Percentiles rank a stretch among this genome's conserved stretches.
These are phyloP conservation scores for Coniosporium apollinis DNA, from an alignment of 495 filamentous ascomycete genomes.

Conservation along the genomic window DNA sequence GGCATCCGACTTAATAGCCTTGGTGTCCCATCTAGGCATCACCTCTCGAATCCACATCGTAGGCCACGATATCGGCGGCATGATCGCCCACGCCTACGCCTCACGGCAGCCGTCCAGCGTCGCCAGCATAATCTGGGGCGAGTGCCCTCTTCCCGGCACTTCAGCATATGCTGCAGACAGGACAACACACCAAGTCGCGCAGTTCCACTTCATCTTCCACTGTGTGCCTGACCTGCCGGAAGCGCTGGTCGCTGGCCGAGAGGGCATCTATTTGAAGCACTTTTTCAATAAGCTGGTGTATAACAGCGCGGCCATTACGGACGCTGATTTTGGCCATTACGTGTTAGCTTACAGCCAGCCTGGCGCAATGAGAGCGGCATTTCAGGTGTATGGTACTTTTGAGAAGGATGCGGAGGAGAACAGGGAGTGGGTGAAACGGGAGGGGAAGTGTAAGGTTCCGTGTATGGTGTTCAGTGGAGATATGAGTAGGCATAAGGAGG, in stretches of 20 bases:
- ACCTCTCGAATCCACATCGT: slow-evolving; percentile 28
- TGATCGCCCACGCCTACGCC: slow-evolving; percentile 21
- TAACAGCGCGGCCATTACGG: slow-evolving; percentile 23
- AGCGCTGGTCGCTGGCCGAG: slow-evolving; percentile 24
- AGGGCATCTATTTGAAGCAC: slow-evolving; percentile 29
- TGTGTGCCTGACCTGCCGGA: slow-evolving; percentile 25
- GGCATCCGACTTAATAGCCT: slow-evolving; percentile 19
- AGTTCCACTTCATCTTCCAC: slow-evolving; percentile 34
- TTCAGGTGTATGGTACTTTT: slow-evolving; percentile 28
- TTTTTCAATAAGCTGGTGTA: slow-evolving; percentile 26
- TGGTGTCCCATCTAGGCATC: slow-evolving; percentile 15
- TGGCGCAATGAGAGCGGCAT: slow-evolving; percentile 25
- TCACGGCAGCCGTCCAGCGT: slow-evolving; percentile 16
- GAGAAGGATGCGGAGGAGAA: slow-evolving; percentile 26
- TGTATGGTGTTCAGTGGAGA: slow-evolving; percentile 23
- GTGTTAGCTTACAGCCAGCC: slow-evolving; percentile 21
- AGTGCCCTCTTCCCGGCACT: slow-evolving; percentile 29
- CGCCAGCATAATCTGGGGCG: slow-evolving; percentile 27
- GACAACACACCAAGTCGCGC: slow-evolving; percentile 2
- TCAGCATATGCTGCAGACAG: slow-evolving; percentile 15
- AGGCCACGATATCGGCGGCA: slow-evolving; percentile 32
- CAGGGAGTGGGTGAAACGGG: slow-evolving; percentile 16
- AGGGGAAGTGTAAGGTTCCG: slow-evolving; percentile 27
- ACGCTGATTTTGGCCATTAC: slow-evolving; percentile 25
- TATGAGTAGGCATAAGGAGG: slow-evolving; percentile 2